Evolutionary conservation across 768 basidiomycete species (phyloP), one percentile per base, ranked within the genome.

Genomic region (Boletales sp.): DNA sequence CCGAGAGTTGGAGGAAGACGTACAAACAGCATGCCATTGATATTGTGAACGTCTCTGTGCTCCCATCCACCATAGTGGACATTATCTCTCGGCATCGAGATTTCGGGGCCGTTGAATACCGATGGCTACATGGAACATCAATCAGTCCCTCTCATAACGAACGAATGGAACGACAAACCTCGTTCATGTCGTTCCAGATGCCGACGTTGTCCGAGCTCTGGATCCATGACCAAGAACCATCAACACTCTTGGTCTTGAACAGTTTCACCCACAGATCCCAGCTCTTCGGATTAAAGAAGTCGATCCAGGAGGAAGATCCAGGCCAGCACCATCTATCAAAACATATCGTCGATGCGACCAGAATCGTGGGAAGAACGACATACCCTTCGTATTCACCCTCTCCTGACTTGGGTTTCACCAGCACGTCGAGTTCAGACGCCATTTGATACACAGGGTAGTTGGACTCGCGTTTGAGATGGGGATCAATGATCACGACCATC

Each of bases 171-270:
- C 7, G 8, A 56, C 75, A 8, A 44, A 92, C 92, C 81, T 98
- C 97, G 58, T 97, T 97, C 97, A 99, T 99, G 64, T 99, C 97
- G 65, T 98, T 98, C 97, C 97, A 99, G 57, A 98, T 93, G 66
- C 86, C 86, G 13, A 97, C 79, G 57, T 83, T 80, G 29, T 85
- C 81, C 2, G 91, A 92, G 57, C 94, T 89, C 54, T 89, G 71
- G 0, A 75, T 80, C 87, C 90, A 91, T 8, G 82, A 73, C 80
- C 84, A 91, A n/a, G 75, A 70, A 40, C 75, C 79, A 52, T 74
- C 70, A 30, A 74, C 70, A 42, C 72, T 68, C 53, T 75, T 69
- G 9, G 74, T 75, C 68, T 86, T 86, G 76, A 97, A 98, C 51
- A 95, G 74, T 5, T 76, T 74, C 51, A 76, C 85, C 94, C 94